phyloP scores from a whole-genome alignment of 352 stramenopile species.

The Pythium plurisporium region DNA sequence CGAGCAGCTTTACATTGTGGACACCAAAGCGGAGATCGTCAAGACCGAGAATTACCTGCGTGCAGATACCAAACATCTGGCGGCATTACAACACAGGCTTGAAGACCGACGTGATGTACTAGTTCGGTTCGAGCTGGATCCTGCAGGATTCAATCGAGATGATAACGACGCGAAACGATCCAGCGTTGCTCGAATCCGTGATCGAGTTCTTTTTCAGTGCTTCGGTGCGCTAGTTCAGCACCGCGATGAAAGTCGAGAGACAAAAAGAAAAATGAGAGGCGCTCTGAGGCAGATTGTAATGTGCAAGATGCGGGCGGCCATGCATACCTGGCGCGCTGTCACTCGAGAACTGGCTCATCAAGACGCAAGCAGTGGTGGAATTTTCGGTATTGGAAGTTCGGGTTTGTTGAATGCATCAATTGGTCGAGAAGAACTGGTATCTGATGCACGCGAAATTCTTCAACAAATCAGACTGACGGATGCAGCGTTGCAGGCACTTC shows the following conservation, averaged over 20 bases:
- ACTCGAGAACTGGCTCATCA: constrained; percentile 4
- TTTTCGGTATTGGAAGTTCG: constrained; percentile 40
- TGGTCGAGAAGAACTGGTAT: constrained; percentile 41
- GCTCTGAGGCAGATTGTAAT: constrained; percentile 28
- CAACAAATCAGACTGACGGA: constrained; percentile 40
- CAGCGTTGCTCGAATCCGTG: constrained; percentile 34
- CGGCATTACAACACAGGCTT: constrained; percentile 29
- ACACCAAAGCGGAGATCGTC: constrained; percentile 69
- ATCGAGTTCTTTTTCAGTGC: constrained; percentile 36
- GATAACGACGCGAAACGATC: constrained; percentile 2
- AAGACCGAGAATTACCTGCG: constrained; percentile 69
- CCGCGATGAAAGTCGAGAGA: constrained; percentile 25
- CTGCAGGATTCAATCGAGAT: constrained; percentile 12
- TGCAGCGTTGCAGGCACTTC: constrained; percentile 29
- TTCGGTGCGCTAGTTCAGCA: constrained; percentile 55
- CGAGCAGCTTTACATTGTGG: constrained; percentile 80
- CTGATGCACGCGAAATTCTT: constrained; percentile 41
- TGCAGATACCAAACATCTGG: constrained; percentile 41
- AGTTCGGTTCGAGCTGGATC: constrained; percentile 42
- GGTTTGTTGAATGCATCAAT: constrained; percentile 43
- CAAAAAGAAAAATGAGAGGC: constrained; percentile 35
- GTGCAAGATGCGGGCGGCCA: constrained; percentile 23
- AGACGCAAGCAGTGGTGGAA: constrained; percentile 1
- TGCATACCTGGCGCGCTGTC: constrained; percentile 30
- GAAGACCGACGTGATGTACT: constrained; percentile 41